A percentile compares a stretch with the other conserved stretches of the same genome.
Conservation (phyloP, 2,329 filamentous ascomycete genomes). For the Colletotrichum spinosum region DNA sequence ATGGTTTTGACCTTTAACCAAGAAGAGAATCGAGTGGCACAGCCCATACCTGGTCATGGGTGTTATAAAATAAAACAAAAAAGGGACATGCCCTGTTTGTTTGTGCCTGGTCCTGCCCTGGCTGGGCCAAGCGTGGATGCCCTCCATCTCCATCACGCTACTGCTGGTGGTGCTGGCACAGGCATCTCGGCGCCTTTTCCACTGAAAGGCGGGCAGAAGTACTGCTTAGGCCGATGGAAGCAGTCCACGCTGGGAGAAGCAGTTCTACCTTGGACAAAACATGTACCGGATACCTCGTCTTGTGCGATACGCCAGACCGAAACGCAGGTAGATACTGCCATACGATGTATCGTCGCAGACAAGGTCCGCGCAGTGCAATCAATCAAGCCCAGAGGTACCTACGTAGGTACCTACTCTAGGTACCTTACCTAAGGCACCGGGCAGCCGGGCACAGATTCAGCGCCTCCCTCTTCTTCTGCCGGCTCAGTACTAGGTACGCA, state of each 20-base stretch:
- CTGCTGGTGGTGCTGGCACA: slow-evolving; percentile 28
- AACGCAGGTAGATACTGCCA: too few relatives aligned
- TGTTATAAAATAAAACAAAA: not conserved
- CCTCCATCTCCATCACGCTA: slow-evolving; percentile 22
- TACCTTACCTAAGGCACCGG: too few relatives aligned
- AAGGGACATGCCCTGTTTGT: not conserved
- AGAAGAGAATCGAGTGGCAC: too few relatives aligned
- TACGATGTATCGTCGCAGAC: not conserved
- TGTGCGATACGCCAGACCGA: too few relatives aligned
- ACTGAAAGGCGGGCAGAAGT: slow-evolving; percentile 27
- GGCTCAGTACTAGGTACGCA: too few relatives aligned
- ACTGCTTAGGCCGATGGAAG: slow-evolving; percentile 11
- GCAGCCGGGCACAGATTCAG: too few relatives aligned
- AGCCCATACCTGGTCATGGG: too few relatives aligned
- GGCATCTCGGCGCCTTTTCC: slow-evolving; percentile 23
- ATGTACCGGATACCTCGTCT: too few relatives aligned
- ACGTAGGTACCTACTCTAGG: not conserved
- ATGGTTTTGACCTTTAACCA: too few relatives aligned
- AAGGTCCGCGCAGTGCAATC: not conserved
- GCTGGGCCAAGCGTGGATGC: slow-evolving; percentile 13
- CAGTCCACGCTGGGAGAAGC: too few relatives aligned
- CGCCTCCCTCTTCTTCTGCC: too few relatives aligned
- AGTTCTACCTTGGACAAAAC: too few relatives aligned
- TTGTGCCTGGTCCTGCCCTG: slow-evolving; percentile 3
- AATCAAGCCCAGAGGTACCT: not conserved